Conservation (phyloP, 2,329 filamentous ascomycete genomes). For the Cadophora luteo-olivacea region DNA sequence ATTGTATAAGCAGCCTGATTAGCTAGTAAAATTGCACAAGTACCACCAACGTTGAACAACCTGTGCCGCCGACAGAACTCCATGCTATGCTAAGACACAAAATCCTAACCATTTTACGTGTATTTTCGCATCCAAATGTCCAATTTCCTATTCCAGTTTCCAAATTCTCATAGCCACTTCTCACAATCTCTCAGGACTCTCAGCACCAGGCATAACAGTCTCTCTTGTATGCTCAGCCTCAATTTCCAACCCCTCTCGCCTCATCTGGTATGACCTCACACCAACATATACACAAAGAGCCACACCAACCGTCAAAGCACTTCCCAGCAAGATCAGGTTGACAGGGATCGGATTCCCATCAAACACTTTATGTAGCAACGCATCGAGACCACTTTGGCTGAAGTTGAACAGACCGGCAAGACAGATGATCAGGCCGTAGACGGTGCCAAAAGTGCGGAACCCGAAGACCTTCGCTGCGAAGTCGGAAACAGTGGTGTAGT, state of each 20-base stretch:
- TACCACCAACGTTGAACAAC: not conserved
- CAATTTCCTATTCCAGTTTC: not conserved
- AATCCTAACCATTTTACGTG: not conserved
- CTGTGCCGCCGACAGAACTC: constrained; percentile 17
- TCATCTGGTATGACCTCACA: constrained; percentile 45
- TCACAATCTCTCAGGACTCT: constrained; percentile 37
- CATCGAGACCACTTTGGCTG: constrained; percentile 79
- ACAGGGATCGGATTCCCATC: constrained; percentile 76
- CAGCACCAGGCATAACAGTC: constrained; percentile 42
- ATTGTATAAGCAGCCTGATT: not conserved
- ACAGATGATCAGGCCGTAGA: constrained; percentile 92
- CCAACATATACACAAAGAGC: constrained; percentile 71
- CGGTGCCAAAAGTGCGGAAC: constrained; percentile 88
- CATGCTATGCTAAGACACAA: constrained; percentile 21
- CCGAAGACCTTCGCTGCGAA: constrained; percentile 92
- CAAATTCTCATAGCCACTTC: not conserved
- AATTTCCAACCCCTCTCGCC: constrained; percentile 48
- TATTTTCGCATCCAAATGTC: not conserved
- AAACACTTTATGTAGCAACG: constrained; percentile 77
- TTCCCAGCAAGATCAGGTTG: constrained; percentile 69
- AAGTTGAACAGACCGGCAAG: constrained; percentile 86
- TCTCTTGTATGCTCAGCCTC: constrained; percentile 53
- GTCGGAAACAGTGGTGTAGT: constrained; percentile 90
- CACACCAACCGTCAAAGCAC: constrained; percentile 69
- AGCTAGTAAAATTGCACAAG: not conserved